These are phyloP conservation scores for Oryza punctata DNA, from an alignment of 176 grass and related monocot genomes.

Conservation along the genomic window DNA sequence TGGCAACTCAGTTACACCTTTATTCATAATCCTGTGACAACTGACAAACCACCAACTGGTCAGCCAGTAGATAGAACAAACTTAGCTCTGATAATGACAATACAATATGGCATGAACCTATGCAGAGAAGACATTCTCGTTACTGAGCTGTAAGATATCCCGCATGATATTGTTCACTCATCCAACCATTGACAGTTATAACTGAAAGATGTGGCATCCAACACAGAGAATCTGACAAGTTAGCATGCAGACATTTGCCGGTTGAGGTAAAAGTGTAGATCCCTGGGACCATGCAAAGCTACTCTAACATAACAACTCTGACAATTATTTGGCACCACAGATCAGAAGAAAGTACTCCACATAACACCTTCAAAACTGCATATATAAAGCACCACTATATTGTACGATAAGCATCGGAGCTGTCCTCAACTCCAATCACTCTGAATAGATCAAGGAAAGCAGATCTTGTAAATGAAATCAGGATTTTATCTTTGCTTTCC, in stretches of 20 bases:
- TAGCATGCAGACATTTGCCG: neutral
- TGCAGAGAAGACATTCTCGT: neutral
- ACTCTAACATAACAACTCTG: slow-evolving; percentile 21
- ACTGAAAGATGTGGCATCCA: slow-evolving; percentile 6
- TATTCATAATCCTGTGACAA: neutral
- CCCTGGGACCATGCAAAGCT: slow-evolving; percentile 25
- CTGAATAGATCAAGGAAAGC: slow-evolving; percentile 24
- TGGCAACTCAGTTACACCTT: neutral
- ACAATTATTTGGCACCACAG: slow-evolving; percentile 28
- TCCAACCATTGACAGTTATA: slow-evolving; percentile 1
- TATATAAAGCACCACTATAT: slow-evolving; percentile 15
- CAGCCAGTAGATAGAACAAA: slow-evolving; percentile 10
- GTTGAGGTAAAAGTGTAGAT: slow-evolving; percentile 18
- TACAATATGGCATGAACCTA: neutral
- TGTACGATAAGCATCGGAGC: slow-evolving; percentile 9
- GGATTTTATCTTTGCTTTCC: neutral
- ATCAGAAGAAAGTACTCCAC: slow-evolving; percentile 22
- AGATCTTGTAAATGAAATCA: slow-evolving; percentile 3
- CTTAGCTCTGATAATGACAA: neutral
- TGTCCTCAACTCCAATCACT: neutral
- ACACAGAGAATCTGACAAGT: slow-evolving; percentile 15
- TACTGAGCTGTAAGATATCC: neutral
- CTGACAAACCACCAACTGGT: slow-evolving; percentile 2
- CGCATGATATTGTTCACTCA: neutral
- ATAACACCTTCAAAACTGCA: neutral